A percentile compares a stretch with the other conserved stretches of the same genome.
Conservation (phyloP, 176 grass and related monocot genomes). For the Bothriochloa decipiens region DNA sequence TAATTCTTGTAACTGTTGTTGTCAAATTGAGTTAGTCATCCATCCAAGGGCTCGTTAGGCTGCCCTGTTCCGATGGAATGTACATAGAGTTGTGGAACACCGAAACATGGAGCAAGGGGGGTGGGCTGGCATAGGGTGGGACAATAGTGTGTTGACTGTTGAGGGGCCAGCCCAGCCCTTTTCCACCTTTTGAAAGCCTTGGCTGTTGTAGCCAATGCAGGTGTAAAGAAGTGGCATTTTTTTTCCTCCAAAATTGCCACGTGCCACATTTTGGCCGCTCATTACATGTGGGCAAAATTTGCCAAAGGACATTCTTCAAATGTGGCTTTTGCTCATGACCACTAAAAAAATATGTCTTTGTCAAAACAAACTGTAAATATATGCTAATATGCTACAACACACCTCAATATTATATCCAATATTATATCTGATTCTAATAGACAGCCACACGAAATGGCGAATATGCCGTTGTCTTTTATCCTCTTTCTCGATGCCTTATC, state of each 20-base stretch:
- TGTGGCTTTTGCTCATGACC: too few species aligned
- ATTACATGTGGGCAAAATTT: not conserved
- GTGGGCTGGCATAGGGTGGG: not conserved
- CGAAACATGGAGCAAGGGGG: not conserved
- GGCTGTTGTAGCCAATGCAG: conserved; percentile 18
- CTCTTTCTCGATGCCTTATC: too few species aligned
- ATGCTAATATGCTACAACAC: too few species aligned
- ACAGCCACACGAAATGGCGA: too few species aligned
- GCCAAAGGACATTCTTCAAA: too few species aligned
- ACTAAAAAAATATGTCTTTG: too few species aligned
- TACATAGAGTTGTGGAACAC: conserved; percentile 43
- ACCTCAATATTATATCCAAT: too few species aligned
- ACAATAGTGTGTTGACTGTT: not conserved
- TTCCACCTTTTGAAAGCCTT: not conserved
- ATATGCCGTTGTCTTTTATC: too few species aligned
- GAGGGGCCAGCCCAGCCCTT: not conserved
- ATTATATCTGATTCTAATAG: too few species aligned
- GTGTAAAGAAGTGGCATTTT: conserved; percentile 19
- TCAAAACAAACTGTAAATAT: too few species aligned
- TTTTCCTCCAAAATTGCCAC: not conserved
- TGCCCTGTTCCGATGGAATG: conserved; percentile 27
- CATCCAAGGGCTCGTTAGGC: not conserved
- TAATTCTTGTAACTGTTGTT: conserved; percentile 22
- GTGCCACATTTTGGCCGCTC: not conserved
- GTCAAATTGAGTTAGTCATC: not conserved